Conservation (phyloP, 2,329 filamentous ascomycete species). For the Juglanconis sp. region DNA sequence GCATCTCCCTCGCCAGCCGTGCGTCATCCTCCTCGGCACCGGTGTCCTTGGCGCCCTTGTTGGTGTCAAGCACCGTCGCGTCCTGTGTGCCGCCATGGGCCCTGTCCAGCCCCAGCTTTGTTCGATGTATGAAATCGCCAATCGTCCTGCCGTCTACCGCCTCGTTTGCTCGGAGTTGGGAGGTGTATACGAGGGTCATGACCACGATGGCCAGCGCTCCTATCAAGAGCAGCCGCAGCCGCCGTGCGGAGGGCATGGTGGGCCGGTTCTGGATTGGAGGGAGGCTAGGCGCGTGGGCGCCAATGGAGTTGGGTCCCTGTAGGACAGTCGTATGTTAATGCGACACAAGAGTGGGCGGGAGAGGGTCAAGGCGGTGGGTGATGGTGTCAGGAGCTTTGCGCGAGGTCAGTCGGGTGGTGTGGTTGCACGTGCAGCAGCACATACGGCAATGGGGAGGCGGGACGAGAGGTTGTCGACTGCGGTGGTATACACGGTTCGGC, state of each 20-base stretch:
- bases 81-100: conserved; percentile 22
- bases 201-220: conserved; percentile 63
- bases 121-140: conserved; percentile 60
- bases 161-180: conserved; percentile 50
- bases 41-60: conserved; percentile 40
- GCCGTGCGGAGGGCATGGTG: conserved; percentile 67
- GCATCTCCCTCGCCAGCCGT: conserved; percentile 51
- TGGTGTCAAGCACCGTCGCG: conserved; percentile 38
- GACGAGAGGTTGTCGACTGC: too few species aligned
- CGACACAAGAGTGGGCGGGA: neutral
- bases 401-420: neutral
- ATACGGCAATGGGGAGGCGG: neutral
- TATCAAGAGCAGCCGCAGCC: conserved; percentile 65
- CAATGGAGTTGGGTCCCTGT: neutral
- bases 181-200: conserved; percentile 70
- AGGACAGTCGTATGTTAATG: neutral
- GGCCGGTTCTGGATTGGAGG: neutral
- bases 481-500: too few species aligned
- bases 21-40: conserved; percentile 56
- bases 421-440: neutral
- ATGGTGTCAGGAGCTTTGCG: neutral
- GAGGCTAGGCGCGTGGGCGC: neutral
- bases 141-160: conserved; percentile 42
- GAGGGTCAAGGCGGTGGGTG: neutral
- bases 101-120: conserved; percentile 51